A percentile compares a stretch with the other conserved stretches of the same genome.
These are phyloP conservation scores for Evansstolkia leycettana DNA, from an alignment of 495 filamentous ascomycete genomes.

Conservation along the genomic window DNA sequence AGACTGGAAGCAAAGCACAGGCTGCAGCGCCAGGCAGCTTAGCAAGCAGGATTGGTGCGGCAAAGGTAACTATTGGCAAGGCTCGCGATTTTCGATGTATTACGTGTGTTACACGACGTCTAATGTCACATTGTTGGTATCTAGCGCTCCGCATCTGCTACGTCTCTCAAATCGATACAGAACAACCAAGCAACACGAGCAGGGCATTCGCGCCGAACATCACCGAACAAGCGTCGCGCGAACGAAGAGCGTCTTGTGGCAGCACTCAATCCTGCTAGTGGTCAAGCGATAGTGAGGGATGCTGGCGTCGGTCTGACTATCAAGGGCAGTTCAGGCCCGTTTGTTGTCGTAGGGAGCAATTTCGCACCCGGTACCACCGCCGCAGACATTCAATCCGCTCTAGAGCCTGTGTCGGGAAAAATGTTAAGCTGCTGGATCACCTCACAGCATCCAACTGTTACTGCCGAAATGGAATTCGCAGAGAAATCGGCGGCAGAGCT, in stretches of 20 bases:
- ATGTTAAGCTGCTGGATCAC: constrained; percentile 62
- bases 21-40: constrained; percentile 41
- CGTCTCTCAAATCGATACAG: constrained; percentile 22
- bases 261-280: constrained; percentile 18
- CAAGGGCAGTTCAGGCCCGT: constrained; percentile 59
- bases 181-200: constrained; percentile 15
- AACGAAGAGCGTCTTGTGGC: constrained; percentile 26
- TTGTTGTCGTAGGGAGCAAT: constrained; percentile 74
- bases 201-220: constrained; percentile 12
- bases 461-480: constrained; percentile 74
- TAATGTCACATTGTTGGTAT: constrained; percentile 10
- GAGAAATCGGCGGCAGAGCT: constrained; percentile 67
- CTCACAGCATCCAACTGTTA: constrained; percentile 60
- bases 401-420: constrained; percentile 59
- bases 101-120: too few relatives aligned
- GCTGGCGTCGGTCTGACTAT: constrained; percentile 52
- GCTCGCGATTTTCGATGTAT: background rate
- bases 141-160: constrained; percentile 33
- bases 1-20: constrained; percentile 29
- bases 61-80: constrained; percentile 41
- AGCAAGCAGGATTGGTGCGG: constrained; percentile 63
- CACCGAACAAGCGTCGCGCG: constrained; percentile 21
- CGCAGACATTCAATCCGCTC: constrained; percentile 82
- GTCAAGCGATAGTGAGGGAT: constrained; percentile 16
- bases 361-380: constrained; percentile 89